A percentile compares a stretch with the other conserved stretches of the same genome.
Conservation (phyloP, 73 alveolate species). For the Effrenium voratum region DNA sequence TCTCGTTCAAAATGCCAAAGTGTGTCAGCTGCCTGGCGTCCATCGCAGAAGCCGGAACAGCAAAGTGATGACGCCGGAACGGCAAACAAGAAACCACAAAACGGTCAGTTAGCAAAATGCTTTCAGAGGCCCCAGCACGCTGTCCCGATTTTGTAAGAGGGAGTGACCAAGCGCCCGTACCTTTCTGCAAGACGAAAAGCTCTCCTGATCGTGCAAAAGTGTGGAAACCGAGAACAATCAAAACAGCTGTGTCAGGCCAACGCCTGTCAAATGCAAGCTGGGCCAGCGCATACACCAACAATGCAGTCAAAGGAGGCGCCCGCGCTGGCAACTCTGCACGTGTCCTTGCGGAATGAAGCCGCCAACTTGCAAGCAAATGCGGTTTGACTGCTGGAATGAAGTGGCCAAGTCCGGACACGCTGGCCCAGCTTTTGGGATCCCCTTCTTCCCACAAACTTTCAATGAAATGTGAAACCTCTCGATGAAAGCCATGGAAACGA, state of each 20-base stretch:
- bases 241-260: neutral
- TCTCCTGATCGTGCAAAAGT: constrained; percentile 14
- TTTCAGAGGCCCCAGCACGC: neutral
- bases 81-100: too few species aligned
- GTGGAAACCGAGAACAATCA: neutral
- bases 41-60: too few species aligned
- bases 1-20: too few species aligned
- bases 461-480: constrained; percentile 35
- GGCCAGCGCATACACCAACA: constrained; percentile 20
- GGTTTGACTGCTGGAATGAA: neutral
- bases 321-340: constrained; percentile 32
- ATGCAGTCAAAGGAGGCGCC: neutral
- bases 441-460: constrained; percentile 12
- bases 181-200: neutral
- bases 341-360: neutral
- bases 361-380: constrained; percentile 7
- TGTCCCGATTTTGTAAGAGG: constrained; percentile 13
- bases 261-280: neutral
- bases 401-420: constrained; percentile 15
- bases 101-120: too few species aligned
- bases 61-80: too few species aligned
- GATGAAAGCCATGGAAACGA: too few species aligned
- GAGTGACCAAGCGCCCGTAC: neutral
- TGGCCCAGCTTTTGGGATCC: constrained; percentile 18
- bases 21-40: too few species aligned